phyloP scores from a whole-genome alignment of 2,329 filamentous ascomycete species.

The Aspergillus pseudoglaucus region DNA sequence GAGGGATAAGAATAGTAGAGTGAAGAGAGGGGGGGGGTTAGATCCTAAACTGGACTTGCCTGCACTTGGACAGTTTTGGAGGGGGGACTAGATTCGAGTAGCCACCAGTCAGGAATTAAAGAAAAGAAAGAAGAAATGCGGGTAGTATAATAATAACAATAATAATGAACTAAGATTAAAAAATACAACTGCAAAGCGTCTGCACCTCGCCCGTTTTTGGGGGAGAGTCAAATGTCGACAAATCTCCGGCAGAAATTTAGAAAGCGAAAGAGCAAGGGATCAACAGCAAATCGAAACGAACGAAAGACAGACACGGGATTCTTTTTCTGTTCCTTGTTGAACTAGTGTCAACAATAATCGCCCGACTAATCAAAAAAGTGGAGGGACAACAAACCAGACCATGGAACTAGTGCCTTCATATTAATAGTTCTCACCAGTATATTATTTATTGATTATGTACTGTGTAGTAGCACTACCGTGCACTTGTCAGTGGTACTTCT shows the following conservation, averaged over 20 bases:
- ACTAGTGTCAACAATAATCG: not conserved
- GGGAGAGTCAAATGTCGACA: not conserved
- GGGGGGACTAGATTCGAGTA: not conserved
- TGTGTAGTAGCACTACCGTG: not conserved
- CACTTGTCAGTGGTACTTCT: not conserved
- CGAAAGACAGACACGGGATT: not conserved
- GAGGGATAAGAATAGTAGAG: constrained; percentile 1
- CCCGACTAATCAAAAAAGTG: constrained; percentile 4
- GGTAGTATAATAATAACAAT: constrained; percentile 6
- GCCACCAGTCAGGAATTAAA: not conserved
- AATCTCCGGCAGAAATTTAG: not conserved
- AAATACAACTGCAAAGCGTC: constrained; percentile 13
- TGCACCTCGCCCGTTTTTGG: constrained; percentile 19
- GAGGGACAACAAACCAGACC: constrained; percentile 18
- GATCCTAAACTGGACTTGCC: not conserved
- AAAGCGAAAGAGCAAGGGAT: not conserved
- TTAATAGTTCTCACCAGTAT: constrained; percentile 13
- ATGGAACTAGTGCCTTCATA: constrained; percentile 11
- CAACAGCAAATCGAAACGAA: not conserved
- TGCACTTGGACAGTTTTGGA: not conserved
- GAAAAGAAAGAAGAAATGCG: constrained; percentile 5
- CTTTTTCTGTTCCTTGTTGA: not conserved
- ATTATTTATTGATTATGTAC: not conserved
- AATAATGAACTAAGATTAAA: constrained; percentile 6
- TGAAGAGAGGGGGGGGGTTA: constrained; percentile 2